Evolutionary conservation across 2,329 filamentous ascomycete species (phyloP), one percentile per base, ranked within the genome.

Genomic region (Phialemoniopsis sp.): DNA sequence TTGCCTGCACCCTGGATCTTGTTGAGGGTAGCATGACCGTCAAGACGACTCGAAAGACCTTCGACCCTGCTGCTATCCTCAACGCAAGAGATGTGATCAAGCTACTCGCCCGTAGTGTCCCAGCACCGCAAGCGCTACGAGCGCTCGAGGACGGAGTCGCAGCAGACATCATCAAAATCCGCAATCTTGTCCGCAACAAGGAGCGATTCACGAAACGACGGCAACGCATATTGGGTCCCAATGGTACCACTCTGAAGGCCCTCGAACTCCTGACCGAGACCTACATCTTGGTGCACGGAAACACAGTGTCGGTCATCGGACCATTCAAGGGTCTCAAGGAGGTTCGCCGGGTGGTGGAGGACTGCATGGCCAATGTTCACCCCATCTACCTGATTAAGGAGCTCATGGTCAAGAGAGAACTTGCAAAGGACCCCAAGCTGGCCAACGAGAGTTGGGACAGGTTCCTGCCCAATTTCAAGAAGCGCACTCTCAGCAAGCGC

Each of bases 11-110:
- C 8, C 80, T 98, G 18, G 91, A 98, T 69, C 73, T 98, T 60
- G 86, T 97, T 5, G 90, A 97, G 62, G 93, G 93, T 57, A 89
- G 82, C 59, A 97, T 97, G 91, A 90, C 87, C 1, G 91, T 97
- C 48, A 94, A 91, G 66, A 97, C 93, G 17, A 97, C 91, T 5
- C 76, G 86, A 51, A 90, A 90, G 62, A 95, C 89, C 4, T 95
- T 75, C 60, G 93, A 98, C 57, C 93, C 93, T 8, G 89, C 90
- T 6, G 80, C 90, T 5, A 95, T 98, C 42, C 76, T 98, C 40
- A 95, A 96, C 51, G 90, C 91, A 13, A 81, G 93, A 49, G 93
- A 98, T 60, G 72, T 98, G 46, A 93, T 98, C 60, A 96, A 95
- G 59, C 72, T 98, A 28, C 76, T 98, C 6, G 85, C 93, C 4